Conservation (phyloP, 2,329 filamentous ascomycete genomes). For the Trichoderma gracile region DNA sequence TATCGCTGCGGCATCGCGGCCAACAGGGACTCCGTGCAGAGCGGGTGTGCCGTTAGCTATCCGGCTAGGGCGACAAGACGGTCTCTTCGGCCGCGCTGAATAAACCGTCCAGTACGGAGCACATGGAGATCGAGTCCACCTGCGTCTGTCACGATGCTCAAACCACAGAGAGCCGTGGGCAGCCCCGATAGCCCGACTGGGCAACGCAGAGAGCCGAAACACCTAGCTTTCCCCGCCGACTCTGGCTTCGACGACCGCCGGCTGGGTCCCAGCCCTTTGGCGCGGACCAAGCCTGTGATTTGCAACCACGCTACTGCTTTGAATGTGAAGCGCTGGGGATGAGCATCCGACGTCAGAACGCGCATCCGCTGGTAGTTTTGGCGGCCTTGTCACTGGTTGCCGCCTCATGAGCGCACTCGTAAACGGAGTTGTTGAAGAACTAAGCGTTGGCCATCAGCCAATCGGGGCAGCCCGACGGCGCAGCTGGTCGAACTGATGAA, state of each 20-base stretch:
- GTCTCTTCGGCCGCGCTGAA: conserved; percentile 13
- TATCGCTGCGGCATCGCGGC: conserved; percentile 11
- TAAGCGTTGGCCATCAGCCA: conserved; percentile 6
- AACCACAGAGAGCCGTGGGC: conserved; percentile 17
- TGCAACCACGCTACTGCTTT: background rate
- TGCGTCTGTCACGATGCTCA: conserved; percentile 4
- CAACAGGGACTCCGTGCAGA: background rate
- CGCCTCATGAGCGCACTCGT: too few species aligned
- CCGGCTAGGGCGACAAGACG: background rate
- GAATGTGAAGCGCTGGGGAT: background rate
- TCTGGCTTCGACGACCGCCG: background rate
- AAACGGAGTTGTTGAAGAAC: conserved; percentile 6
- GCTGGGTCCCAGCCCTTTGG: conserved; percentile 6
- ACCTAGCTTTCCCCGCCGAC: conserved; percentile 9
- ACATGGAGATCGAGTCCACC: conserved; percentile 15
- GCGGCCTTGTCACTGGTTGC: background rate
- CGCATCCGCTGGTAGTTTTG: conserved; percentile 3
- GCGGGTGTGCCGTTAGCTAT: conserved; percentile 22
- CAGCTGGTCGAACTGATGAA: conserved; percentile 18
- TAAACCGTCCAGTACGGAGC: conserved; percentile 20
- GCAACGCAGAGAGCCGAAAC: conserved; percentile 10
- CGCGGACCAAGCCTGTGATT: background rate
- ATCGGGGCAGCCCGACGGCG: conserved; percentile 18
- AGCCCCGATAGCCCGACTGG: conserved; percentile 20
- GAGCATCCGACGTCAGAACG: conserved; percentile 16